Percentiles rank a stretch among this genome's conserved stretches.
These are phyloP conservation scores for Talaromyces islandicus DNA, from an alignment of 2,329 filamentous ascomycete genomes.

Conservation along the genomic window DNA sequence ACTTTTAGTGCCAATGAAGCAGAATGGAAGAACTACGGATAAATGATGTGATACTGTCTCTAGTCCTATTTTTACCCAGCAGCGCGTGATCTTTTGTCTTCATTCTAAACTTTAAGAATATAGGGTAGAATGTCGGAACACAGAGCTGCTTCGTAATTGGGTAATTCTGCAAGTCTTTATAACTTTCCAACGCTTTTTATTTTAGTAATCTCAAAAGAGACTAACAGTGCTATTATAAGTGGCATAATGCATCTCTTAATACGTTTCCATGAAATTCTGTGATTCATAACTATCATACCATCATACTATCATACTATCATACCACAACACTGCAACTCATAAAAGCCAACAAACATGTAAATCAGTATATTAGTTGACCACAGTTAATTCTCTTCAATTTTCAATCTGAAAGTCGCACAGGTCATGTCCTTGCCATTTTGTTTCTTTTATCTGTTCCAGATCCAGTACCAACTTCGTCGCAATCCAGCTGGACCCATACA, in stretches of 20 bases:
- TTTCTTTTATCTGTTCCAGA: not conserved
- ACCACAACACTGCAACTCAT: not conserved
- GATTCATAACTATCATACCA: not conserved
- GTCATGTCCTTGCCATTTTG: not conserved
- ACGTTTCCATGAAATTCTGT: not conserved
- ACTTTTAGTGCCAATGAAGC: not conserved
- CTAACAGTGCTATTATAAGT: not conserved
- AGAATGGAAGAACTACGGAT: not conserved
- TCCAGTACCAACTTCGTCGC: slow-evolving; percentile 13
- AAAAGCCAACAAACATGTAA: not conserved
- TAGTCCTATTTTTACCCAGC: not conserved
- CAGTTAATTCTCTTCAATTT: not conserved
- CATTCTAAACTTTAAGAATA: not conserved
- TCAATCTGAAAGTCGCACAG: not conserved
- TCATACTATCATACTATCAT: not conserved
- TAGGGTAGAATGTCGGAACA: not conserved
- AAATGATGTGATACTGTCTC: not conserved
- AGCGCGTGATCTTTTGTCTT: not conserved
- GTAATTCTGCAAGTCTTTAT: not conserved
- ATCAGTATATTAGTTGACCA: too few species aligned
- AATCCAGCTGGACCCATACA: slow-evolving; percentile 27
- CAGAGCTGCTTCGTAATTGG: not conserved
- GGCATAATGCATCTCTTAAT: not conserved
- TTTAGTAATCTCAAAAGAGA: not conserved
- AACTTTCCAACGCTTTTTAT: not conserved